Evolutionary conservation across 1,284 basidiomycete species (phyloP), one percentile per base, ranked within the genome.

Genomic region (Chalciporus sp.): DNA sequence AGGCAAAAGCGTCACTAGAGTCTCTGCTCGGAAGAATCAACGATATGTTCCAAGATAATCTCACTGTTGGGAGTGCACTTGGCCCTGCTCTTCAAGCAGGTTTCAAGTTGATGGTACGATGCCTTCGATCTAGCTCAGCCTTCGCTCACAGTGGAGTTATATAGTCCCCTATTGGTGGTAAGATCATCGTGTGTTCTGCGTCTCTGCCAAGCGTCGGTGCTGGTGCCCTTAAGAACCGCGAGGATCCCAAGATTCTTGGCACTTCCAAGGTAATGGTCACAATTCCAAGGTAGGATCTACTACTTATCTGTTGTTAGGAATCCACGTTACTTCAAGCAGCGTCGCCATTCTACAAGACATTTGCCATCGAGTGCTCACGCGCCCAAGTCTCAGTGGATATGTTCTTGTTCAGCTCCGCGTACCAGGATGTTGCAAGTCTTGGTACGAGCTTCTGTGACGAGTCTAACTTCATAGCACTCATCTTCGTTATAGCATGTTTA

Each of bases 321-420:
- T 94, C 92, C 12, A 82, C 83, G 14, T 77, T 98, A 10, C 80
- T 98, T 39, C 93, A 94, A 76, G 82, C 95, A 16, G 92, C 92
- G 0, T 92, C 92, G 31, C 84, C 90, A 8, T 99, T 98, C 79
- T 99, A 98, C 83, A 99, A 99, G 81, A 95, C 94, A 0, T 98
- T 99, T 64, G 94, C 97, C 17, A 99, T 99, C 69, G 96, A 99
- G 65, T 99, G 96, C 72, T 98, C 96, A 8, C 87, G 96, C 61
- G 89, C 92, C 9, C 97, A 99, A 72, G 92, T 99, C 37, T 95
- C 95, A 0, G 95, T 99, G 52, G 96, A 99, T 72, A 98, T 99
- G 96, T 99, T 98, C 88, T 80, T 99, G 51, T 98, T 98, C 76
- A 92, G 91, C 57, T 82, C 93, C 14, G 80, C 82, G 26, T 99